Evolutionary conservation across 106 monocot genomes (phyloP), one percentile per base, ranked within the genome.

Genomic region (Acorus gramineus): DNA sequence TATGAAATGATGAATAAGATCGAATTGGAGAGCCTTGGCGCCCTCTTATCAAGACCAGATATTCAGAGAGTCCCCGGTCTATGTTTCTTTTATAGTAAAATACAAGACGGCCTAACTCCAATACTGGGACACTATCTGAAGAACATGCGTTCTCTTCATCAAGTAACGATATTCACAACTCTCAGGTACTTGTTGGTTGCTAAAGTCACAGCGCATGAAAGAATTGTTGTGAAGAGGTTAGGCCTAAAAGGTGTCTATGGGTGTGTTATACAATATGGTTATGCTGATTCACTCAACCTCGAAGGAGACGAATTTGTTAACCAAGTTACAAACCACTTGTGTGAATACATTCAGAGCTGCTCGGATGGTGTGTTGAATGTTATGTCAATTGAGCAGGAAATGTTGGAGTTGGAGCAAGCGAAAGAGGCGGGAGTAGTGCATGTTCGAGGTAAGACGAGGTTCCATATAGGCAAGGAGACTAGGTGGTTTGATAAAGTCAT

Each of bases 41-140:
- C 45, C 5, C 71, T 90, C 13, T 14, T 86, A 11, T 72, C 78
- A 50, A 65, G 57, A 1, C 44, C 71, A 8, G 74, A 79, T 0
- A 65, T 74, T 14, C 76, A 76, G 47, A 63, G 84, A 49, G 92
- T 80, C 51, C 81, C 86, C 2, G 86, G 92, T 0, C 11, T 87
- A 3, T 92, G 92, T 64, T 73, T 92, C 70, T 92, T 92, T 66
- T 87, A 84, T 59, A 92, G 67, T 73, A 83, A 86, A 11, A 77
- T 76, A n/a, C 80, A 81, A 7, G 78, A 82, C 46, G 82, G 86
- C 5, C 13, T 86, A 2, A 81, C 90, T 9, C 85, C 90, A 4
- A 55, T 86, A 63, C 77, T 90, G 6, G 78, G 80, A 2, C 85
- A 83, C 50, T 86, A 86, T 64, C 61, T 86, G 10, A 77, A 70